Evolutionary conservation across 2,329 filamentous ascomycete species (phyloP), one percentile per base, ranked within the genome.

Genomic region (Fusarium sacchari): DNA sequence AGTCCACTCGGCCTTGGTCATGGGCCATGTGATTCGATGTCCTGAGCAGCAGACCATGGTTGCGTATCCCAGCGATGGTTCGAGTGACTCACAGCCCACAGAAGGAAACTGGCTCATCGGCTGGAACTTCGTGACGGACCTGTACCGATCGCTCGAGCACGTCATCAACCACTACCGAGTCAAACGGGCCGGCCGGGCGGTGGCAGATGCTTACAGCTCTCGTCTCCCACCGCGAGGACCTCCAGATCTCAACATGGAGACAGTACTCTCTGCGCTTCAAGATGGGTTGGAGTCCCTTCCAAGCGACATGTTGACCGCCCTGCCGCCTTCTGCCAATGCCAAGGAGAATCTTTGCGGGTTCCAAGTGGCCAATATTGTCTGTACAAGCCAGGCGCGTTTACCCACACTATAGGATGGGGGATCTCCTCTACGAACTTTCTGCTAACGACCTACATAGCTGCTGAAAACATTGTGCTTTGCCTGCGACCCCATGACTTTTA

Each of bases 401-500:
- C 5, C 10, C 42, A 18, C n/a, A 44, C n/a, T 11, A 5, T 44
- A 18, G 0, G 18, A 1, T 5, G 42, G 12, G 37, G 13, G 37
- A 12, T 22, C 37, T 7, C 42, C 0, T 44, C 42, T 44, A 7
- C 10, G 13, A 46, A 11, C 43, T 46, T 46, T 46, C 43, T 46
- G 18, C 43, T 46, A 15, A 46, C 26, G 1, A 15, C 17, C 42
- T 13, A 7, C 14, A 2, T 6, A 46, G 43, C 43, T 46, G 0
- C 43, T 46, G 0, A 46, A 46, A 1, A 46, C 26, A 46, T 28
- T 46, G 12, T 46, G 43, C 13, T 46, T 46, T 46, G 26, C 43
- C 43, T 46, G 26, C 24, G 43, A 46, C 26, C 43, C 24, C 13
- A 46, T 28, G 43, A 46, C 43, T 3, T 46, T 46, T 0, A 46